These are phyloP conservation scores for Colletotrichum karsti DNA, from an alignment of 2,329 filamentous ascomycete genomes.

Conservation along the genomic window DNA sequence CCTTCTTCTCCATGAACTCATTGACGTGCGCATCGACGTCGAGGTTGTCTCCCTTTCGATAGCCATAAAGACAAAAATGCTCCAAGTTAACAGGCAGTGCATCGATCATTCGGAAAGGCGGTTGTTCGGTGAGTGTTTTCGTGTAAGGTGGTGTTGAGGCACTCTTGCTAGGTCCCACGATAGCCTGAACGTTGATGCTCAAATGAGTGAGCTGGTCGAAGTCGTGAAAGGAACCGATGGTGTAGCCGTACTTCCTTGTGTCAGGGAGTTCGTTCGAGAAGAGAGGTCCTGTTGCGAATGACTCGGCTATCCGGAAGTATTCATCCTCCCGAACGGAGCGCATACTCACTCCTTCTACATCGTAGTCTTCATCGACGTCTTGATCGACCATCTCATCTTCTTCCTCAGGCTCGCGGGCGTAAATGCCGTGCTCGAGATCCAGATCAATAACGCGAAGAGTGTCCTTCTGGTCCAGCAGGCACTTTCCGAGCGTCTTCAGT, in stretches of 20 bases:
- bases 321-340: conserved; percentile 36
- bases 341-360: conserved; percentile 39
- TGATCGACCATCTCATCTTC: not conserved
- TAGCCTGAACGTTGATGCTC: not conserved
- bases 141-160: not conserved
- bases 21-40: conserved; percentile 2
- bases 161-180: not conserved
- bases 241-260: not conserved
- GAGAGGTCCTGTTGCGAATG: not conserved
- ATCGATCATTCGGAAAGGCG: conserved; percentile 21
- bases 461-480: conserved; percentile 9
- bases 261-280: not conserved
- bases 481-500: conserved; percentile 16
- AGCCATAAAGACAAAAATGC: conserved; percentile 26
- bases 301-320: not conserved
- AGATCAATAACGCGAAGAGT: conserved; percentile 20
- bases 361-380: not conserved
- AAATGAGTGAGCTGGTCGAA: conserved; percentile 18
- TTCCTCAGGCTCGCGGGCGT: not conserved
- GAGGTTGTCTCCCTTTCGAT: conserved; percentile 9
- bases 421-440: not conserved
- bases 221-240: conserved; percentile 21
- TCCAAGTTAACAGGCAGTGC: conserved; percentile 22
- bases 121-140: not conserved
- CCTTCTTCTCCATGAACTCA: conserved; percentile 21